Base-by-base conservation (phyloP, 345 rosid species). In the Microcos paniculata region DNA sequence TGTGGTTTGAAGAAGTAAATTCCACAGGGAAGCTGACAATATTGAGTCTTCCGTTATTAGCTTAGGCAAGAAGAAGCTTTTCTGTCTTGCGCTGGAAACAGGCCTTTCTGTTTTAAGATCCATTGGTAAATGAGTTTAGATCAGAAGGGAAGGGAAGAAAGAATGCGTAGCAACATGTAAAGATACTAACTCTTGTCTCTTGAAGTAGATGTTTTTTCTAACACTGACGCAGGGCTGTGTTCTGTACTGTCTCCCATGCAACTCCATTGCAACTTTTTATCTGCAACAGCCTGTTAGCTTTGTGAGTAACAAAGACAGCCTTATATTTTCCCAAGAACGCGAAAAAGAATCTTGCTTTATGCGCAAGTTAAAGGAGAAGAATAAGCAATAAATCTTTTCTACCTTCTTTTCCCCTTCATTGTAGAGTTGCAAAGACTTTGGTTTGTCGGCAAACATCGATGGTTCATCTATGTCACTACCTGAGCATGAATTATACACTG, bases 21-120 rank as follows among this genome's bases (percentile, higher is more conserved):
- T 80, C 82, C 83, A 80, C 6, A 85, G 70, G 56, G 87, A 84
- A 76, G 84, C 81, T 57, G 87, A 80, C 58, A 81, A 38, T 38
- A 80, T 38, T 62, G 79, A 66, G 38, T 85, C 87, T 56, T 82
- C 88, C 18, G 80, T 65, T 8, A 76, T 71, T 61, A 76, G 76
- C 71, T 69, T 80, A 0, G 83, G 78, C 42, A 18, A 46, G 9
- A 40, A 23, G 21, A 49, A 7, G 23, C 77, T 15, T 73, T 62
- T 78, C 53, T 72, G 72, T 13, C 30, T 28, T 21, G 31, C 4
- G n/a, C 70, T 12, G 24, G 53, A 62, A 21, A 18, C 45, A 5
- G 26, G 31, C 15, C 64, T 23, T 56, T 46, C 80, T 70, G 70
- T 35, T 57, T 77, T 1, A 0, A 35, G 40, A 35, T 35, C 6